phyloP scores from a whole-genome alignment of 257 asterid genomes.

The Capsicum rhomboideum region DNA sequence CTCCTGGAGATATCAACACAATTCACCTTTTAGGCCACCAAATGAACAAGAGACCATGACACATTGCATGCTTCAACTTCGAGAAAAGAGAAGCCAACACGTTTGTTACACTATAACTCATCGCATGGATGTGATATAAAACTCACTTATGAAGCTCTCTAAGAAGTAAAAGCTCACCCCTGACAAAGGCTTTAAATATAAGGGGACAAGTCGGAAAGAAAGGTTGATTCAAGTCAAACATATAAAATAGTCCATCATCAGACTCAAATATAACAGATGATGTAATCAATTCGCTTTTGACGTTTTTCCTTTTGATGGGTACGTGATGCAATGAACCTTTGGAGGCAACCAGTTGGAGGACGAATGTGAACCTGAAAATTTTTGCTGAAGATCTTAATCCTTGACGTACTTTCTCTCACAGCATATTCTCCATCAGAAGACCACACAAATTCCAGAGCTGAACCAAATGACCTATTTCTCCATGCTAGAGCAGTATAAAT shows the following conservation, averaged over 20 bases:
- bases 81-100: neutral
- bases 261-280: neutral
- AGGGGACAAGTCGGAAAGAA: neutral
- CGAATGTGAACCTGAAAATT: slow-evolving; percentile 54
- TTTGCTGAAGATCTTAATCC: slow-evolving; percentile 80
- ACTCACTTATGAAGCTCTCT: neutral
- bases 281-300: neutral
- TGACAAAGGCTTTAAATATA: neutral
- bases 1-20: slow-evolving; percentile 52
- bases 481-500: slow-evolving; percentile 99
- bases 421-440: slow-evolving; percentile 98
- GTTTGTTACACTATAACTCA: neutral
- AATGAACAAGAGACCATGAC: neutral
- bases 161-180: neutral
- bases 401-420: slow-evolving; percentile 93
- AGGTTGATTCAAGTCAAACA: neutral
- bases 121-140: neutral
- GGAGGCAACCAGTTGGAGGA: neutral
- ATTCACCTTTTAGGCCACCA: slow-evolving; percentile 3
- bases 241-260: neutral
- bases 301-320: neutral
- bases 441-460: slow-evolving; percentile 97
- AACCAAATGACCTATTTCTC: slow-evolving; percentile 95
- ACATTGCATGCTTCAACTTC: neutral
- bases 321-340: neutral